These are phyloP conservation scores for Ogataea chonburiensis DNA, from an alignment of 805 yeast species.

Conservation along the genomic window DNA sequence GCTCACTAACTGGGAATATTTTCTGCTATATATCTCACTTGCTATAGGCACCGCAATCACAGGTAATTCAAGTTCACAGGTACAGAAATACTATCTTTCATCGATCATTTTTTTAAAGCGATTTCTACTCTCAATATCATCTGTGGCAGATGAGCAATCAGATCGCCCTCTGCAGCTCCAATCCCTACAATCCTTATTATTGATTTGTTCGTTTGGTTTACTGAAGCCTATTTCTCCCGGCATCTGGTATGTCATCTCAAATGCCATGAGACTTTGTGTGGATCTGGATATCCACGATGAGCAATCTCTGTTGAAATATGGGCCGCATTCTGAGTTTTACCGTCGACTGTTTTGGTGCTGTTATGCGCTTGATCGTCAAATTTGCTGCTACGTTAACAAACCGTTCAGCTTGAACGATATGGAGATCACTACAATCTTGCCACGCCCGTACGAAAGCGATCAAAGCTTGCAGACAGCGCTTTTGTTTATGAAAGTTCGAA, in stretches of 20 bases:
- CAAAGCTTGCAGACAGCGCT: constrained; percentile 11
- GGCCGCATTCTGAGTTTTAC: constrained; percentile 7
- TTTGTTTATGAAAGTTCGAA: constrained; percentile 18
- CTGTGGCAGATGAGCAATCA: constrained; percentile 1
- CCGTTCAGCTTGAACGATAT: constrained; percentile 46
- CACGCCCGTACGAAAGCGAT: constrained; percentile 3
- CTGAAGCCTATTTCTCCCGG: constrained; percentile 49
- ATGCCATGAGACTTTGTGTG: constrained; percentile 43
- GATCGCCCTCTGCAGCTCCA: constrained; percentile 29
- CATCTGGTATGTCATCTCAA: constrained; percentile 46
- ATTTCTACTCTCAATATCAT: constrained; percentile 14
- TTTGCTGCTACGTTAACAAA: constrained; percentile 45
- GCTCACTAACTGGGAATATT: constrained; percentile 14
- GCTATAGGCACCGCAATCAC: constrained; percentile 24
- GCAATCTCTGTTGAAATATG: constrained; percentile 7
- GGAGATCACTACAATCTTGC: constrained; percentile 17
- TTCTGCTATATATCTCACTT: constrained; percentile 13
- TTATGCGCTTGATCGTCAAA: constrained; percentile 45
- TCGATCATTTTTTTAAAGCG: constrained; percentile 15
- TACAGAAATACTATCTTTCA: constrained; percentile 14
- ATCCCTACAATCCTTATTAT: constrained; percentile 39
- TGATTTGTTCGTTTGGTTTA: constrained; percentile 40
- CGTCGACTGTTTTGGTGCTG: constrained; percentile 46
- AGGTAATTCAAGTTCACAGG: constrained; percentile 13
- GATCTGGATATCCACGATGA: constrained; percentile 48